A percentile compares a stretch with the other conserved stretches of the same genome.
Conservation (phyloP, 257 asterid genomes). For the Voacanga thouarsii region DNA sequence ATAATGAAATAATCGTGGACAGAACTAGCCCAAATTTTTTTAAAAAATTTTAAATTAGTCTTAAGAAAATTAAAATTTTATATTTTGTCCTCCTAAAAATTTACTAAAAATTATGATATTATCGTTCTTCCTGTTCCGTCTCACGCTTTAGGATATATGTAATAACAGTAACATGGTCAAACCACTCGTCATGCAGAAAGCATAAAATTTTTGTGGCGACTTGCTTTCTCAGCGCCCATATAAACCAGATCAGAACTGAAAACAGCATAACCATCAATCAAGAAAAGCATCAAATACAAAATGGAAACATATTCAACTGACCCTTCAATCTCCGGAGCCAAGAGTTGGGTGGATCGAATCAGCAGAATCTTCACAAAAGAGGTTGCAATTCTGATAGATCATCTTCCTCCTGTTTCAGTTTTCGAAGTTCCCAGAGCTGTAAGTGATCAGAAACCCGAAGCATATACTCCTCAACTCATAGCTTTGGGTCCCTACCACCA, state of each 20-base stretch:
- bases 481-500: conserved; percentile 55
- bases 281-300: background rate
- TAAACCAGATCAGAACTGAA: background rate
- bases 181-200: too few species aligned
- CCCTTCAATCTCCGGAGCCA: conserved; percentile 20
- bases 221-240: background rate
- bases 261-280: background rate
- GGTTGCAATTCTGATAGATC: conserved; percentile 23
- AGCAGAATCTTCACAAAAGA: conserved; percentile 29
- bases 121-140: too few species aligned
- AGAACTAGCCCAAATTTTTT: too few species aligned
- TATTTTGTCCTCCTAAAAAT: too few species aligned
- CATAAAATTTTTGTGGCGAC: too few species aligned
- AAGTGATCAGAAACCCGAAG: conserved; percentile 34
- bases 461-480: conserved; percentile 37
- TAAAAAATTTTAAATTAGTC: too few species aligned
- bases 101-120: too few species aligned
- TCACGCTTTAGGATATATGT: too few species aligned
- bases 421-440: conserved; percentile 36
- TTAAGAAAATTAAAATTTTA: too few species aligned
- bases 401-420: conserved; percentile 30
- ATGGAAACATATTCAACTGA: background rate
- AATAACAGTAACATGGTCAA: too few species aligned
- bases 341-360: conserved; percentile 28
- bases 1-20: too few species aligned